These are phyloP conservation scores for Diaporthe citrichinensis DNA, from an alignment of 2,329 filamentous ascomycete genomes.

Conservation along the genomic window DNA sequence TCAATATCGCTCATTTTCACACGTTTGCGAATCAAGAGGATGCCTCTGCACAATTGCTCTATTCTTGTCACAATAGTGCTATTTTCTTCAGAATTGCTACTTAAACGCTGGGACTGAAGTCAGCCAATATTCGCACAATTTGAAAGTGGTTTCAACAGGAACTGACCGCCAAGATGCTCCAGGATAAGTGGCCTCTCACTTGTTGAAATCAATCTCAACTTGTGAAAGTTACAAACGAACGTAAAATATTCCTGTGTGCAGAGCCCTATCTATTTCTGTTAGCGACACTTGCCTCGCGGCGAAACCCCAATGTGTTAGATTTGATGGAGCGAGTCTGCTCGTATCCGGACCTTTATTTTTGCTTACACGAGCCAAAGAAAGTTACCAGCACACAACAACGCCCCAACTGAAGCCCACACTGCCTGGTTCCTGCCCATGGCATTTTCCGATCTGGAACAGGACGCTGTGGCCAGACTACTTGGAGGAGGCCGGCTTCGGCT, in stretches of 20 bases:
- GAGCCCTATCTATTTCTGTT: background rate
- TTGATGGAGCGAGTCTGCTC: too few relatives aligned
- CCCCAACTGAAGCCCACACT: background rate
- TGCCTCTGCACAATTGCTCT: background rate
- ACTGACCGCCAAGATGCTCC: background rate
- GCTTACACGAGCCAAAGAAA: background rate
- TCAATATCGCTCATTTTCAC: background rate
- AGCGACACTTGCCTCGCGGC: background rate
- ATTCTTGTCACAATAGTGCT: background rate
- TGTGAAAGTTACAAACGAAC: background rate
- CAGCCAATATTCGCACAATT: background rate
- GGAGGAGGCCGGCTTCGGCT: background rate
- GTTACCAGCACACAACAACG: background rate
- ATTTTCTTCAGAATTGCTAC: background rate
- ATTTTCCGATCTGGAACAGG: too few relatives aligned
- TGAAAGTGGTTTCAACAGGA: too few relatives aligned
- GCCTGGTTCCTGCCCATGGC: background rate
- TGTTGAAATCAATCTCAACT: background rate
- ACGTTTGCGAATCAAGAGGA: background rate
- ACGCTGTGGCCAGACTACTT: fast-evolving
- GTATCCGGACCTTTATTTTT: background rate
- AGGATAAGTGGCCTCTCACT: background rate
- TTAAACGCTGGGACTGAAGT: too few relatives aligned
- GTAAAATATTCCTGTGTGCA: background rate
- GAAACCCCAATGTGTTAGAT: background rate